phyloP scores from a whole-genome alignment of 352 stramenopile species.

The Aphanomyces stellatus region DNA sequence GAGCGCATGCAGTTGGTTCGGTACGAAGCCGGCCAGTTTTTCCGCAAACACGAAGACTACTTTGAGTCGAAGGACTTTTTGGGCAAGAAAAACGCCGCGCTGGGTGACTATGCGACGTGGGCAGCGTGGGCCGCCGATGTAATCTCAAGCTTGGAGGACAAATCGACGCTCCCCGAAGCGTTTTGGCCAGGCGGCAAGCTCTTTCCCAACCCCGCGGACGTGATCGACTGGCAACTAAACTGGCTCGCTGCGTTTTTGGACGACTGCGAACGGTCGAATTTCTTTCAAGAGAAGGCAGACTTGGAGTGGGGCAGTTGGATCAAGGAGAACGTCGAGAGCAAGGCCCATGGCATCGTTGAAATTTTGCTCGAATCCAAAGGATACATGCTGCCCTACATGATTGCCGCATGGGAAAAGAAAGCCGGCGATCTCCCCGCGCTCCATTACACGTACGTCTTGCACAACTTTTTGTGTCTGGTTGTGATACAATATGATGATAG shows the following conservation, averaged over 20 bases:
- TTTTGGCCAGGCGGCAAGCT: slow-evolving; percentile 32
- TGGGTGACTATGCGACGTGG: slow-evolving; percentile 39
- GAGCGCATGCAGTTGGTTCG: slow-evolving; percentile 19
- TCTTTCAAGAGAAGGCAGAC: slow-evolving; percentile 51
- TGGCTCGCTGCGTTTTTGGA: slow-evolving; percentile 44
- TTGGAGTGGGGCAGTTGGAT: slow-evolving; percentile 60
- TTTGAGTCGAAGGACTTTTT: slow-evolving; percentile 67
- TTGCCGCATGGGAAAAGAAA: slow-evolving; percentile 55
- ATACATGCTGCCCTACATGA: slow-evolving; percentile 52
- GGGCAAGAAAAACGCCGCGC: slow-evolving; percentile 31
- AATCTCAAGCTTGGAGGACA: slow-evolving; percentile 24
- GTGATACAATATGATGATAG: slow-evolving; percentile 22
- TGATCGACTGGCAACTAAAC: slow-evolving; percentile 42
- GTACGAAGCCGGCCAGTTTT: slow-evolving; percentile 18
- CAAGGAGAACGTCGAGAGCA: slow-evolving; percentile 35
- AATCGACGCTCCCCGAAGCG: slow-evolving; percentile 21
- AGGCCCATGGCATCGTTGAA: slow-evolving; percentile 37
- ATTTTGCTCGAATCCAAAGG: slow-evolving; percentile 40
- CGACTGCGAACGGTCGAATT: slow-evolving; percentile 35
- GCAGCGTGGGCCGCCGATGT: slow-evolving; percentile 35
- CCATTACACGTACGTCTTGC: slow-evolving; percentile 27
- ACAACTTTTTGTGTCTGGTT: not conserved
- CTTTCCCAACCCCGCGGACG: slow-evolving; percentile 41
- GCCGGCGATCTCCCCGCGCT: slow-evolving; percentile 27
- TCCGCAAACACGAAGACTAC: slow-evolving; percentile 49